phyloP scores from a whole-genome alignment of 768 basidiomycete genomes.

The Agaricus subrufescens region DNA sequence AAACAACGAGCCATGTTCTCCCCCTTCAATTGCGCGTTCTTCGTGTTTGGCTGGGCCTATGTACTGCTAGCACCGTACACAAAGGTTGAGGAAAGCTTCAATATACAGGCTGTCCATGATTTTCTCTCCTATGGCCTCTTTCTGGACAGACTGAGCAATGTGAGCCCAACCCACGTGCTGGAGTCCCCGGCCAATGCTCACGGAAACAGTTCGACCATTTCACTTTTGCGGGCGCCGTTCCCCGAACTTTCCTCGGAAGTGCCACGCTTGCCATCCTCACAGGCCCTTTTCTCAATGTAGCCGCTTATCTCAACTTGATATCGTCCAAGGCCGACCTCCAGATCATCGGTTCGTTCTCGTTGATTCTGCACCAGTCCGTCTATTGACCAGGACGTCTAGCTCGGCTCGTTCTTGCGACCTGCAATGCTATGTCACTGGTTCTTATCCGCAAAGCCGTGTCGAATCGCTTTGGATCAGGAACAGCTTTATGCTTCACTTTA shows the following conservation, averaged over 20 bases:
- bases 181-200: slow-evolving; percentile 1
- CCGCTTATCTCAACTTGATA: slow-evolving; percentile 36
- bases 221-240: slow-evolving; percentile 83
- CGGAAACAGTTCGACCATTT: slow-evolving; percentile 80
- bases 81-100: slow-evolving; percentile 98
- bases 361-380: not conserved
- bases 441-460: slow-evolving; percentile 60
- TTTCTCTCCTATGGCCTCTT: slow-evolving; percentile 69
- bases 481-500: slow-evolving; percentile 56
- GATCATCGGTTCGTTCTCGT: slow-evolving; percentile 46
- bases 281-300: slow-evolving; percentile 42
- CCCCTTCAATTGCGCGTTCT: slow-evolving; percentile 45
- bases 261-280: slow-evolving; percentile 58
- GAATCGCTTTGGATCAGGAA: slow-evolving; percentile 55
- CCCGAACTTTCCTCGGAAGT: slow-evolving; percentile 82
- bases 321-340: slow-evolving; percentile 65
- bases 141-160: slow-evolving; percentile 37
- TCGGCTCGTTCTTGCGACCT: slow-evolving; percentile 63
- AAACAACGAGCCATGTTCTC: slow-evolving; percentile 17
- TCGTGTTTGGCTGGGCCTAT: slow-evolving; percentile 53
- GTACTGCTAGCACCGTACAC: slow-evolving; percentile 82
- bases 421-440: slow-evolving; percentile 60
- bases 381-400: slow-evolving; percentile 37
- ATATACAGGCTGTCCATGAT: slow-evolving; percentile 88
- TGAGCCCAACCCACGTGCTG: slow-evolving; percentile 27